These are phyloP conservation scores for Sordariomycetes sp. DNA, from an alignment of 2,329 filamentous ascomycete species.

Conservation along the genomic window DNA sequence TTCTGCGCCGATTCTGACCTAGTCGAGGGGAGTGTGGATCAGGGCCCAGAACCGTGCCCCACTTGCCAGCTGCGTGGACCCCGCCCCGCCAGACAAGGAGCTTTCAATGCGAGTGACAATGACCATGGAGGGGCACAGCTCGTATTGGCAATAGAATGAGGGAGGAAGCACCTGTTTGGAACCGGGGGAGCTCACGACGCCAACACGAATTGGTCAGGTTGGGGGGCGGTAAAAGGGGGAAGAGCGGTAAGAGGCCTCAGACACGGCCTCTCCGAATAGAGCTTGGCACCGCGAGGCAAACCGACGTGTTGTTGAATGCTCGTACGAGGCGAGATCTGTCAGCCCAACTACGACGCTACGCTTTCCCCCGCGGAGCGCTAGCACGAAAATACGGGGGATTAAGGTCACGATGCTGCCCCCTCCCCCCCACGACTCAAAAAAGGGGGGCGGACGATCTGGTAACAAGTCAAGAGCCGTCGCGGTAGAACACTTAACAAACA, in stretches of 20 bases:
- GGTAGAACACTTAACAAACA: too few species aligned
- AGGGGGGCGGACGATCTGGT: too few species aligned
- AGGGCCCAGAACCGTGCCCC: neutral
- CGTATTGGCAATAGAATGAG: neutral
- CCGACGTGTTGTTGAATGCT: too few species aligned
- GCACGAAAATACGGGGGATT: too few species aligned
- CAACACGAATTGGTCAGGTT: neutral
- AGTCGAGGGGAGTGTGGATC: neutral
- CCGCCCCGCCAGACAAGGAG: neutral
- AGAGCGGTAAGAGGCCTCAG: neutral
- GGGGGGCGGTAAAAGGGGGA: neutral
- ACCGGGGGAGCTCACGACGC: neutral
- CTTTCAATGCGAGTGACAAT: neutral
- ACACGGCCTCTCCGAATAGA: neutral
- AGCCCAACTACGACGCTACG: too few species aligned
- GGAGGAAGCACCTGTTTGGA: neutral
- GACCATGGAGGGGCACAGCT: neutral
- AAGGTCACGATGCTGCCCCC: too few species aligned
- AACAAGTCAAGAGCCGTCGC: too few species aligned
- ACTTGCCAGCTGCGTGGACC: neutral
- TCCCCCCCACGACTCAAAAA: too few species aligned
- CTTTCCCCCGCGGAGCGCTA: too few species aligned
- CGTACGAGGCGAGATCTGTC: too few species aligned
- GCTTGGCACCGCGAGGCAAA: neutral
- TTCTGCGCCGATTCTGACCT: neutral